Conservation (phyloP, 768 basidiomycete species). For the Serpula lacrymans region DNA sequence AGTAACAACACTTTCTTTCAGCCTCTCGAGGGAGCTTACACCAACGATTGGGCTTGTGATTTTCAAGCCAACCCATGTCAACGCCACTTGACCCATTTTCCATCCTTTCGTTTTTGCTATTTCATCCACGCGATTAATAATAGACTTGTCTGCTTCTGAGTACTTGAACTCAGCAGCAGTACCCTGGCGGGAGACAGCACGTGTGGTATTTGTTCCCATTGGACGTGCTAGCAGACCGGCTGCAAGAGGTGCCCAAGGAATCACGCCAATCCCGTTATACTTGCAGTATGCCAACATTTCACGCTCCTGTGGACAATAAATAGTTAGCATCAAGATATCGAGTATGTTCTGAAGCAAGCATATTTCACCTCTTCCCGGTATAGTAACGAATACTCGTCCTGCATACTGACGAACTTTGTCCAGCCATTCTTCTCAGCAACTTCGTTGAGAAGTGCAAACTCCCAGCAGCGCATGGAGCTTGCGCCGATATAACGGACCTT, state of each 20-base stretch:
- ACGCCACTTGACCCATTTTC: conserved; percentile 41
- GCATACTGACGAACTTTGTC: conserved; percentile 56
- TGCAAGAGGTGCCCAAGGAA: conserved; percentile 44
- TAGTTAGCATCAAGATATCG: no score
- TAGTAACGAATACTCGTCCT: conserved; percentile 53
- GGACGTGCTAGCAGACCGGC: conserved; percentile 35
- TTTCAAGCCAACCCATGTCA: conserved; percentile 32
- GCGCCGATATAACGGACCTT: conserved; percentile 52
- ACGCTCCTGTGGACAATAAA: neutral
- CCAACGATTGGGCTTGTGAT: conserved; percentile 2
- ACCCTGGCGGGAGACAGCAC: conserved; percentile 16
- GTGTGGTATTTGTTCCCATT: conserved; percentile 25
- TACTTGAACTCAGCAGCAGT: neutral
- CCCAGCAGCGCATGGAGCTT: conserved; percentile 45
- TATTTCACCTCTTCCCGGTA: conserved; percentile 62
- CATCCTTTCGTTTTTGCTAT: no score
- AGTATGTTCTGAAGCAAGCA: conserved; percentile 47
- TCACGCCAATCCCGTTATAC: conserved; percentile 40
- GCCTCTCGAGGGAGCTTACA: neutral
- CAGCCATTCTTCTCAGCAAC: conserved; percentile 4
- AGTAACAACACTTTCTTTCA: neutral
- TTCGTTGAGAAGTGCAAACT: conserved; percentile 27
- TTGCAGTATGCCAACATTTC: conserved; percentile 2
- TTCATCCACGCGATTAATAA: conserved; percentile 34
- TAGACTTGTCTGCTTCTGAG: conserved; percentile 21